Base-by-base conservation (phyloP, 331 rosid genomes). In the Arachis monticola region DNA sequence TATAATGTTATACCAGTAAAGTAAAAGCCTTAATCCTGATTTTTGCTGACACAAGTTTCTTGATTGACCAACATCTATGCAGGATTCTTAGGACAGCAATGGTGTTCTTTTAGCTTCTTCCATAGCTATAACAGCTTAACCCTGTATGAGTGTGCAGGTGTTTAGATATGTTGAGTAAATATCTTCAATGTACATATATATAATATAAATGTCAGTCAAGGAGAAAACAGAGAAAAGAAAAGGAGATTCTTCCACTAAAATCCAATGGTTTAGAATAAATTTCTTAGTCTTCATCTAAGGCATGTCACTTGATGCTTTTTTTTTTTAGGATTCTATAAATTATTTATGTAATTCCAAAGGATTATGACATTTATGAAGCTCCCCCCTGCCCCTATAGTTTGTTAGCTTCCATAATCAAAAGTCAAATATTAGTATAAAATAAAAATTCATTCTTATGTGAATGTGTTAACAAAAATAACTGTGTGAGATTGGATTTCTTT, bases 101-200 rank as follows among this genome's bases (percentile, higher is more conserved):
- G 67, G 64, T 51, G 65, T 77, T 78, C 76, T 78, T 78, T 57
- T 80, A 52, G 79, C 72, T 75, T 68, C 72, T 75, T 68, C 79
- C 56, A 12, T 74, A 78, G 73, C 76, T 65, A 12, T 74, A 78
- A 70, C 76, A 60, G 63, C 71, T 60, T 74, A 51, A 67, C 42
- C 83, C 81, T 78, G 77, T 75, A 68, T 30, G 47, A 74, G 72
- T 60, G 78, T 55, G 63, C 76, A 81, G 83, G 80, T 85, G 70
- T 74, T 77, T 83, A 82, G 79, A 44, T 72, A 62, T 75, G 67
- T 73, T 58, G 50, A 60, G 85, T 66, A 75, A 70, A 79, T 84
- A 83, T 77, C 79, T 81, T 81, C 53, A 61, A 10, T 83, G 89
- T 85, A 83, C 79, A 50, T 68, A 35, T 45, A 22, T 81, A 76